A percentile compares a stretch with the other conserved stretches of the same genome.
Conservation (phyloP, 768 basidiomycete genomes). For the Boletus edulis region DNA sequence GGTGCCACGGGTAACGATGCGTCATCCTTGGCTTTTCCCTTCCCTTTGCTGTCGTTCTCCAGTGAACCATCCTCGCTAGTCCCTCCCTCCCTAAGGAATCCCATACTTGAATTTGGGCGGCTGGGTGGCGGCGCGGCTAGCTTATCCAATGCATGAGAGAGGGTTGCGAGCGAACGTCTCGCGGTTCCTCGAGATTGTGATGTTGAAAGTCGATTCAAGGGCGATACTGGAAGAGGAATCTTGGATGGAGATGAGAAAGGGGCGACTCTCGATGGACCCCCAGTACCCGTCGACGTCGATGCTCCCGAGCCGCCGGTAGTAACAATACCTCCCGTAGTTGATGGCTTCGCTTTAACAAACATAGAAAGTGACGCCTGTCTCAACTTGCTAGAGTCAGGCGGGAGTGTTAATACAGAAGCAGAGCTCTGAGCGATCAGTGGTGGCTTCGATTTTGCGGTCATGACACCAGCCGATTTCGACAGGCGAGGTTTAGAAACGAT, state of each 20-base stretch:
- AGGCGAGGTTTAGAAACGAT: conserved; percentile 4
- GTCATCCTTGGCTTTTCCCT: conserved; percentile 25
- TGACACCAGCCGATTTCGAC: conserved; percentile 2
- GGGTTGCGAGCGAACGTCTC: conserved; percentile 51
- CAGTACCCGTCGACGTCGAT: conserved; percentile 7
- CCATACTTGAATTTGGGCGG: conserved; percentile 68
- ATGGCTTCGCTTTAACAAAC: conserved; percentile 21
- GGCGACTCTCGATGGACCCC: conserved; percentile 5
- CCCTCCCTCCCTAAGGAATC: conserved; percentile 44
- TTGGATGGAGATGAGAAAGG: conserved; percentile 24
- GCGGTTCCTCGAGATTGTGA: conserved; percentile 8
- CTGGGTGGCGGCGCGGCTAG: conserved; percentile 64
- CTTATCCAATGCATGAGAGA: conserved; percentile 69
- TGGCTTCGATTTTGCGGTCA: conserved; percentile 4
- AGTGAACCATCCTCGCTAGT: background rate
- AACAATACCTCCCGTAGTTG: background rate
- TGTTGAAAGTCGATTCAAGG: background rate
- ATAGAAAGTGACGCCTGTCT: conserved; percentile 24
- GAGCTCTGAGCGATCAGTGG: background rate
- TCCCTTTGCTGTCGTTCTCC: conserved; percentile 10
- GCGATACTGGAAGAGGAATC: conserved; percentile 25
- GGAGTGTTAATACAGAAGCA: conserved; percentile 11
- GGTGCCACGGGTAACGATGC: conserved; percentile 5
- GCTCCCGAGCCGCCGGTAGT: background rate
- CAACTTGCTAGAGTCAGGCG: conserved; percentile 15